Evolutionary conservation across 805 yeast species (phyloP).

Genomic region (Candida corydali): DNA sequence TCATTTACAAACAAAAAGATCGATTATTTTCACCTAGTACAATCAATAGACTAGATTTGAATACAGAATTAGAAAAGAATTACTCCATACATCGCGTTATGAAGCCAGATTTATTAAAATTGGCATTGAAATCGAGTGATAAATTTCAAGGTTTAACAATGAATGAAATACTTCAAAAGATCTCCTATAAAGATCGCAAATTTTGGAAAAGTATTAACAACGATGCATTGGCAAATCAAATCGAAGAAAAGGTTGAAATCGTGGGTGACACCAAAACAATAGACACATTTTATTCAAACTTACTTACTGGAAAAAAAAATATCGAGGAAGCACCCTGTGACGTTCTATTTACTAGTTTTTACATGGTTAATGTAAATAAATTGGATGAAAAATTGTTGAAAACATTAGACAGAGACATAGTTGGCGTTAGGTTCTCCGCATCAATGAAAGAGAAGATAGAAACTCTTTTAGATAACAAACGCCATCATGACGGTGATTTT

Average conservation of each 20-base stretch:
- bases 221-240: slow-evolving; percentile 13
- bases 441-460: too few species aligned
- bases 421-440: slow-evolving; percentile 23
- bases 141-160: slow-evolving; percentile 5
- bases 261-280: slow-evolving; percentile 4
- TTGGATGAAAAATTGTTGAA: slow-evolving; percentile 20
- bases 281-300: neutral
- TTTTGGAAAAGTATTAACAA: slow-evolving; percentile 2
- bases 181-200: slow-evolving; percentile 3
- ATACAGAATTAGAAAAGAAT: neutral
- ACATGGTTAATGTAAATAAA: slow-evolving; percentile 28
- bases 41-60: slow-evolving; percentile 10
- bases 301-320: neutral
- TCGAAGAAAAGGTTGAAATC: slow-evolving; percentile 6
- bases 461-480: too few species aligned
- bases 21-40: slow-evolving; percentile 20
- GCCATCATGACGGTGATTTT: too few species aligned
- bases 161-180: slow-evolving; percentile 6
- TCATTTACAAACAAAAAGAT: slow-evolving; percentile 24
- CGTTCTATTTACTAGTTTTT: slow-evolving; percentile 20
- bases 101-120: slow-evolving; percentile 21
- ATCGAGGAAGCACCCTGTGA: slow-evolving; percentile 25
- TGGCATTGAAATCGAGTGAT: slow-evolving; percentile 15
- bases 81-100: neutral
- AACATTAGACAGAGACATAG: slow-evolving; percentile 19